Percentiles rank a stretch among this genome's conserved stretches.
phyloP scores from a whole-genome alignment of 306 rosid species.

The Morella rubra region DNA sequence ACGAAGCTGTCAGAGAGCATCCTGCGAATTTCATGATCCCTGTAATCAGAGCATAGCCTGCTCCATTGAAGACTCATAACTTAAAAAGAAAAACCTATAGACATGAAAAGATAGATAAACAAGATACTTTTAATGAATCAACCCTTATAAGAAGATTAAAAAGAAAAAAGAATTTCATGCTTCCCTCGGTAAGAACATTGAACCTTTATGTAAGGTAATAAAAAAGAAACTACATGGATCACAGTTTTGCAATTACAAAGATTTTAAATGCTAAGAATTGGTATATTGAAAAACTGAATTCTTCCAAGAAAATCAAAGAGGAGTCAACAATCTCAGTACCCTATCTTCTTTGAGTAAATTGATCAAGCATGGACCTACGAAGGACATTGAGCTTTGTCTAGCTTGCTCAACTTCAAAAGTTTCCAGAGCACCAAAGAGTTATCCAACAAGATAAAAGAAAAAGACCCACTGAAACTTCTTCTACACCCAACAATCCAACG shows the following conservation, averaged over 20 bases:
- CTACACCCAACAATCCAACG: neutral
- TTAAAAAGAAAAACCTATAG: conserved; percentile 27
- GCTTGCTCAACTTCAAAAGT: neutral
- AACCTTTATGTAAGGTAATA: neutral
- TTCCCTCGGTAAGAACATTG: neutral
- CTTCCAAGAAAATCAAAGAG: neutral
- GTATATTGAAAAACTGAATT: neutral
- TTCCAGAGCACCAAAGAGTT: neutral
- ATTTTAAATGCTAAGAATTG: neutral
- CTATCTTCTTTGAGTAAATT: neutral
- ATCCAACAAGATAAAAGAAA: neutral
- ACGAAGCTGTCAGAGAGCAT: conserved; percentile 48
- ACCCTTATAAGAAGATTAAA: too few relatives aligned
- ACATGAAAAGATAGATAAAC: neutral
- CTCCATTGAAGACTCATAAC: conserved; percentile 38
- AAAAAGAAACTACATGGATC: neutral
- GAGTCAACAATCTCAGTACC: neutral
- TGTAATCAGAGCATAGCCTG: conserved; percentile 38
- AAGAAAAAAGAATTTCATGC: neutral
- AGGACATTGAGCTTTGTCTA: neutral
- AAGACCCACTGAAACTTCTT: neutral
- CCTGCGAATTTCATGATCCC: conserved; percentile 61
- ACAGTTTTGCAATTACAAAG: neutral
- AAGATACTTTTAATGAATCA: neutral
- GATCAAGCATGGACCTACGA: neutral